phyloP scores from a whole-genome alignment of 2,329 filamentous ascomycete species.

The Fusarium pseudograminearum region DNA sequence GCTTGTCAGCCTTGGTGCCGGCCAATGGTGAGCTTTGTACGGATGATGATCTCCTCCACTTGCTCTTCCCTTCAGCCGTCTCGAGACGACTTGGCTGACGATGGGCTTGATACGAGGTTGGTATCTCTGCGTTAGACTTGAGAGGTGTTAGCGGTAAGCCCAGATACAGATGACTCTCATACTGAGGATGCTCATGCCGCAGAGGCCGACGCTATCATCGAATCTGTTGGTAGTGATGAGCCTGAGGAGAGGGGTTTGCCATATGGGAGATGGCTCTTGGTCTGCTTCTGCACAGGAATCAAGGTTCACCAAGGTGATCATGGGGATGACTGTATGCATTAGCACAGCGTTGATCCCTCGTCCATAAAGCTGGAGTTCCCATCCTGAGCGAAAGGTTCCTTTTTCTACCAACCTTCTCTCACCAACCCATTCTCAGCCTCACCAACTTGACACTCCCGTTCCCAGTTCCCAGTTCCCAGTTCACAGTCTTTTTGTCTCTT shows the following conservation, averaged over 20 bases:
- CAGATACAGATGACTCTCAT: neutral
- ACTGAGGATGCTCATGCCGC: neutral
- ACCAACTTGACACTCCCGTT: neutral
- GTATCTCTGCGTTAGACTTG: constrained; percentile 4
- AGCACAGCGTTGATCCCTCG: neutral
- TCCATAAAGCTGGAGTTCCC: constrained; percentile 33
- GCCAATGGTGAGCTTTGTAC: constrained; percentile 25
- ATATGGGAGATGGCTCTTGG: neutral
- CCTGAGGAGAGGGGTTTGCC: neutral
- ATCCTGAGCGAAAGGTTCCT: neutral
- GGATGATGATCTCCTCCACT: constrained; percentile 10
- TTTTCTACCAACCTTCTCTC: constrained; percentile 10
- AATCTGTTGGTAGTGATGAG: neutral
- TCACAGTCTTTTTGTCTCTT: neutral
- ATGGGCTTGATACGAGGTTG: constrained; percentile 16
- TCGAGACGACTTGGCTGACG: constrained; percentile 7
- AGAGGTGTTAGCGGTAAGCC: constrained; percentile 1
- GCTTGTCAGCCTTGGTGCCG: constrained; percentile 12
- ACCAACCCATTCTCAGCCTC: constrained; percentile 3
- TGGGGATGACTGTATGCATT: neutral
- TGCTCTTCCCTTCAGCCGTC: neutral
- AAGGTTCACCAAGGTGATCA: constrained; percentile 12
- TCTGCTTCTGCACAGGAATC: neutral
- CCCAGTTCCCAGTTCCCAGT: neutral
- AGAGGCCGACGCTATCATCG: constrained; percentile 18